Conservation (phyloP, 371 early-diverging fungal genomes). For the Mortierella sp. region DNA sequence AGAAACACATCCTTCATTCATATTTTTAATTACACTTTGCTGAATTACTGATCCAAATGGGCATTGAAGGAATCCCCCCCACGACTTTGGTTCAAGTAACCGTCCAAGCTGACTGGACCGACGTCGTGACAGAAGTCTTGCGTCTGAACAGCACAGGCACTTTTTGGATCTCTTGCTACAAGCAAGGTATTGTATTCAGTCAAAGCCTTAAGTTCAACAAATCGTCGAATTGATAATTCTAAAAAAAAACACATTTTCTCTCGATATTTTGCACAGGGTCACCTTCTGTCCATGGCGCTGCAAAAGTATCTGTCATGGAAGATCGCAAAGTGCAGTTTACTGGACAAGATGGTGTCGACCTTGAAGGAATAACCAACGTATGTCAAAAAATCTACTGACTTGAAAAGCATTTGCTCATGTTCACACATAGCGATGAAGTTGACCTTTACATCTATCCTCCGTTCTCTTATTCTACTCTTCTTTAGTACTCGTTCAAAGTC, state of each 20-base stretch:
- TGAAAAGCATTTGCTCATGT: not conserved
- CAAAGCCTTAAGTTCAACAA: not conserved
- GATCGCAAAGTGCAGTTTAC: conserved; percentile 42
- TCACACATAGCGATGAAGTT: not conserved
- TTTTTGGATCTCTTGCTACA: conserved; percentile 71
- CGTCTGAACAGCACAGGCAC: conserved; percentile 35
- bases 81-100: conserved; percentile 47
- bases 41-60: conserved; percentile 22
- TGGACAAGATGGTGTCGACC: conserved; percentile 42
- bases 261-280: conserved; percentile 20
- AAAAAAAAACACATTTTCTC: not conserved
- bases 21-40: not conserved
- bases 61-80: conserved; percentile 37
- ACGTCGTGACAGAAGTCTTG: conserved; percentile 44
- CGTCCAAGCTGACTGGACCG: conserved; percentile 56
- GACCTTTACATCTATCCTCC: not conserved
- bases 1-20: not conserved
- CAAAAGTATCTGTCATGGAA: conserved; percentile 55
- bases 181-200: conserved; percentile 57
- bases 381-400: not conserved
- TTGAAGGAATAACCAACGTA: conserved; percentile 47
- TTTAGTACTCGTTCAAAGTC: conserved; percentile 46
- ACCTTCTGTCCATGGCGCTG: conserved; percentile 56
- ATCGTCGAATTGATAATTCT: not conserved
- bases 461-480: not conserved